phyloP scores from a whole-genome alignment of 2,329 filamentous ascomycete genomes.

The Fusarium albidum region DNA sequence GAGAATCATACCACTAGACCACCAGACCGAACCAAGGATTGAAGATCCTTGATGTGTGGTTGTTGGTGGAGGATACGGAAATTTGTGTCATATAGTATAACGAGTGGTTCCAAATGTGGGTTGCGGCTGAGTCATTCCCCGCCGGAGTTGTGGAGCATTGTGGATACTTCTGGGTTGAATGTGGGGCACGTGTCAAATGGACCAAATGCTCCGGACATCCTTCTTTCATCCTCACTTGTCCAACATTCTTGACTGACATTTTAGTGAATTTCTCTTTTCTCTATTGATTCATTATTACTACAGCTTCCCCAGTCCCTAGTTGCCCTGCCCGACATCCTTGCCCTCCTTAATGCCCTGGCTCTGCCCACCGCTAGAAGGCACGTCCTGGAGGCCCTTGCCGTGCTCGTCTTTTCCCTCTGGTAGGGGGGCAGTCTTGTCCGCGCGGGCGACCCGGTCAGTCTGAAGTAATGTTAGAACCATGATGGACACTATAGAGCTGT shows the following conservation, averaged over 20 bases:
- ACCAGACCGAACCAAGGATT: conserved; percentile 50
- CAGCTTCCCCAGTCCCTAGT: too few species aligned
- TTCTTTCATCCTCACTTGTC: too few species aligned
- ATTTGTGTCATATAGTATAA: conserved; percentile 20
- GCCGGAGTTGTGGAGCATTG: neutral
- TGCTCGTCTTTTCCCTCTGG: conserved; percentile 54
- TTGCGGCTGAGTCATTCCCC: conserved; percentile 16
- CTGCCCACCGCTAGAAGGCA: conserved; percentile 53
- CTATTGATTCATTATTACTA: too few species aligned
- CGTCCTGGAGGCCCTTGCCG: conserved; percentile 50
- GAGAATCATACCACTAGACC: conserved; percentile 77
- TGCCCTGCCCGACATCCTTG: conserved; percentile 52
- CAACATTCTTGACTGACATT: too few species aligned
- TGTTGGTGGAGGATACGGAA: conserved; percentile 9
- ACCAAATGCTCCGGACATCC: too few species aligned
- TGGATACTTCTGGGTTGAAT: too few species aligned
- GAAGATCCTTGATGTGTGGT: conserved; percentile 16
- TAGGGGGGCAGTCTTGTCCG: conserved; percentile 58
- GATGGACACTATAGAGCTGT: too few species aligned
- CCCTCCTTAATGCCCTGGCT: conserved; percentile 54
- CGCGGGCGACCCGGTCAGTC: conserved; percentile 51
- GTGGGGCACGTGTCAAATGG: too few species aligned
- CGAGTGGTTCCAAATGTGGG: too few species aligned
- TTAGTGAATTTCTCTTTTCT: too few species aligned
- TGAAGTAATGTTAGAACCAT: conserved; percentile 18